A percentile compares a stretch with the other conserved stretches of the same genome.
Conservation (phyloP, 2,329 filamentous ascomycete species). For the Aspergillus japonicus region DNA sequence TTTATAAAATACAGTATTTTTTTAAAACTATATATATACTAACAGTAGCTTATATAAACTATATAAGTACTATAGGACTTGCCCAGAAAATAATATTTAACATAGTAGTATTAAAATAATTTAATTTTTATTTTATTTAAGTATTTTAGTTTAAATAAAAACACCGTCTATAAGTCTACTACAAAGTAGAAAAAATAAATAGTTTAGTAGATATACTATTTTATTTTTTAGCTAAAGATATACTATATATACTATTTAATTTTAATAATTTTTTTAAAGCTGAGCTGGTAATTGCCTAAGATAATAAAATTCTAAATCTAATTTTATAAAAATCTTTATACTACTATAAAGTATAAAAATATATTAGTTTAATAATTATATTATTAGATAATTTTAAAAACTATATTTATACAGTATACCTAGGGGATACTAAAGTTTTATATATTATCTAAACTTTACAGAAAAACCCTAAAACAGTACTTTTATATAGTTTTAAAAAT, state of each 20-base stretch:
- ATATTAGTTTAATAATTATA: background rate
- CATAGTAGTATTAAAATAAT: background rate
- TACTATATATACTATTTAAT: background rate
- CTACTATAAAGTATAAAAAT: background rate
- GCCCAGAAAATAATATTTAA: background rate
- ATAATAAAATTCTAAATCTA: background rate
- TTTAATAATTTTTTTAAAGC: background rate
- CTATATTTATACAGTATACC: background rate
- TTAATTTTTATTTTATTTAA: background rate
- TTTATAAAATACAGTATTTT: background rate
- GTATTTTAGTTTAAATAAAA: background rate
- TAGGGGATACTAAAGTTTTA: background rate
- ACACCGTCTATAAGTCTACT: background rate
- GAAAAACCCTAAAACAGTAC: background rate
- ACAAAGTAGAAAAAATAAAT: no score
- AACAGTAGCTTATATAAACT: background rate
- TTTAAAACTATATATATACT: background rate
- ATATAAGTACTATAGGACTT: background rate
- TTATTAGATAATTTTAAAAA: background rate
- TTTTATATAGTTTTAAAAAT: background rate
- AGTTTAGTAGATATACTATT: no score
- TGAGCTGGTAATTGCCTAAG: background rate
- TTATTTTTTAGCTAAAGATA: no score
- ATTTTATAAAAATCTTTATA: background rate
- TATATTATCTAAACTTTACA: background rate